Evolutionary conservation across 2,329 filamentous ascomycete species (phyloP).

Genomic region (Sarocladium oryzae): DNA sequence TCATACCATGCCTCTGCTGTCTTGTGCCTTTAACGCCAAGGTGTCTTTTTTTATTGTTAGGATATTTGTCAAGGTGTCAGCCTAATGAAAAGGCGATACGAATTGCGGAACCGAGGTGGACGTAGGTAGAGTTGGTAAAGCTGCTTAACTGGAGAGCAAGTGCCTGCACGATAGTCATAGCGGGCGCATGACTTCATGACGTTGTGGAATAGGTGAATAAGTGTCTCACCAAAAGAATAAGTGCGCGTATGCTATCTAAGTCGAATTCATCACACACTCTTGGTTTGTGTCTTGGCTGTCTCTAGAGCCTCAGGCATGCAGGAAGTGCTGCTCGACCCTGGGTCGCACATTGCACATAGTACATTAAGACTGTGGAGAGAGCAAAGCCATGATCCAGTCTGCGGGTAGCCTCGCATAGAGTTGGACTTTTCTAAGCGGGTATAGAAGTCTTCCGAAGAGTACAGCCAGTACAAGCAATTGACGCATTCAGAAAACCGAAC

Average conservation of each 20-base stretch:
- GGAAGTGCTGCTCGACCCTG: too few relatives aligned
- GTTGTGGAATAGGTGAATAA: background rate
- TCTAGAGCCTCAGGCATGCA: background rate
- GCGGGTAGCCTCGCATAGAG: background rate
- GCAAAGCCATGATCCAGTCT: background rate
- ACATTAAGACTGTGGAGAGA: background rate
- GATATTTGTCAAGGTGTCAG: conserved; percentile 1
- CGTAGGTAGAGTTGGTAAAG: background rate
- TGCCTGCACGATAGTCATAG: background rate
- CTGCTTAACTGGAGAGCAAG: background rate
- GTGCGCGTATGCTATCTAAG: background rate
- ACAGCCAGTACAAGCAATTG: background rate
- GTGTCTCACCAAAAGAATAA: background rate
- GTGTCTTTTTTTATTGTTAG: background rate
- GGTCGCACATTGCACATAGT: background rate
- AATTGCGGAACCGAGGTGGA: background rate
- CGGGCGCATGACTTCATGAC: background rate
- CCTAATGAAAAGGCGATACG: background rate
- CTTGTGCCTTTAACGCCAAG: background rate
- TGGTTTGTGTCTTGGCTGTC: background rate
- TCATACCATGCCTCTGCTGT: background rate
- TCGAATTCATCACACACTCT: background rate
- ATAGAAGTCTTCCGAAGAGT: background rate
- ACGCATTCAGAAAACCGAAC: background rate
- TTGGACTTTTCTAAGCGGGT: background rate